Conservation (phyloP, 495 filamentous ascomycete genomes). For the Podospora pseudopauciseta region DNA sequence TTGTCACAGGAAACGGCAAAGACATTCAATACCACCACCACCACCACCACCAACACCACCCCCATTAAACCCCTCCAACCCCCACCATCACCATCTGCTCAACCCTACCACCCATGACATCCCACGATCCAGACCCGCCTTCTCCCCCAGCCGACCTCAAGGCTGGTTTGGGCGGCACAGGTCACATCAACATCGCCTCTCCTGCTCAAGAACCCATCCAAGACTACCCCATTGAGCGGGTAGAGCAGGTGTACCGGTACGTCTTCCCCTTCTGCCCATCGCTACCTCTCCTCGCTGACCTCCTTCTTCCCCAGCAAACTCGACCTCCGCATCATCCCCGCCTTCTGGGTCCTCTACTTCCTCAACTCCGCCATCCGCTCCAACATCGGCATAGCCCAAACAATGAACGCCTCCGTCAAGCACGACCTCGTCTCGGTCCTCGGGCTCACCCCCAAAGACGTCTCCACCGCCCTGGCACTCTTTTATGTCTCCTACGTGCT, state of each 20-base stretch:
- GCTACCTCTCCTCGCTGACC: background rate
- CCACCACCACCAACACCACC: conserved; percentile 39
- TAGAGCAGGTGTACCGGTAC: conserved; percentile 63
- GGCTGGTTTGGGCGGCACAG: background rate
- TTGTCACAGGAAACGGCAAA: conserved; percentile 13
- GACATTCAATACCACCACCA: conserved; percentile 28
- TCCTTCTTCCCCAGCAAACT: conserved; percentile 54
- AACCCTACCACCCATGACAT: conserved; percentile 36
- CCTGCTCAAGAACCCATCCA: conserved; percentile 12
- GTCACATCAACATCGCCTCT: background rate
- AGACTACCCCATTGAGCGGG: conserved; percentile 50
- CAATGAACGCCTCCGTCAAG: conserved; percentile 68
- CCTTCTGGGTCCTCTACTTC: conserved; percentile 93
- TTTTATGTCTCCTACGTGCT: conserved; percentile 91
- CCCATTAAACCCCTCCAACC: conserved; percentile 47
- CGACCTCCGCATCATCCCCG: conserved; percentile 80
- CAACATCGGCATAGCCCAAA: conserved; percentile 86
- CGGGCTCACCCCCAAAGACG: conserved; percentile 63
- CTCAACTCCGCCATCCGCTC: conserved; percentile 86
- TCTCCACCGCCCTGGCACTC: conserved; percentile 76
- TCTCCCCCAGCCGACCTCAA: conserved; percentile 28
- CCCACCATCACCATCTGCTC: conserved; percentile 23
- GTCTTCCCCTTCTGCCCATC: conserved; percentile 11
- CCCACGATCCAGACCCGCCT: conserved; percentile 18
- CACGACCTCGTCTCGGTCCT: conserved; percentile 70